Conservation (phyloP, 768 basidiomycete genomes). For the Lentinula detonsa region DNA sequence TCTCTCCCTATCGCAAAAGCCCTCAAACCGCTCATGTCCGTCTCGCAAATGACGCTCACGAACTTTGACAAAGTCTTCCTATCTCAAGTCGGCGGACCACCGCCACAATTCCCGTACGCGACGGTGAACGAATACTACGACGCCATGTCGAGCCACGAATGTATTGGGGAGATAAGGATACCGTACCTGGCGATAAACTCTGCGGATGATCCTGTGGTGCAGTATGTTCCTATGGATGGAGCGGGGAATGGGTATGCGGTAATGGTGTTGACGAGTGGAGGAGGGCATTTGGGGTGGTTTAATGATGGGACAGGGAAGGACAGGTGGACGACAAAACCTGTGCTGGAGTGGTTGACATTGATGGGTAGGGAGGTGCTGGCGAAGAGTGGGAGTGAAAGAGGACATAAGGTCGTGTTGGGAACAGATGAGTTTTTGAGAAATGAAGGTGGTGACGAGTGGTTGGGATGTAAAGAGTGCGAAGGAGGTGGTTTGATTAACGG, state of each 20-base stretch:
- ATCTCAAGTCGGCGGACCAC: slow-evolving; percentile 31
- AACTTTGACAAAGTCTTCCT: slow-evolving; percentile 37
- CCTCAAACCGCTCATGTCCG: slow-evolving; percentile 7
- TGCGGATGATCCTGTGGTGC: slow-evolving; percentile 72
- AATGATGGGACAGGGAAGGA: slow-evolving; percentile 34
- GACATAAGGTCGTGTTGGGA: background rate
- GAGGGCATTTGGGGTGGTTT: slow-evolving; percentile 86
- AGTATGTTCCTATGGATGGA: slow-evolving; percentile 51
- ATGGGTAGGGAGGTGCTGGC: slow-evolving; percentile 5
- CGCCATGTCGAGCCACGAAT: slow-evolving; percentile 54
- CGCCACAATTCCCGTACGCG: slow-evolving; percentile 38
- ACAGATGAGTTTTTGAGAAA: slow-evolving; percentile 1
- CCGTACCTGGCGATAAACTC: slow-evolving; percentile 76
- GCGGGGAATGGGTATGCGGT: slow-evolving; percentile 48
- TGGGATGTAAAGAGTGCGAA: slow-evolving; percentile 3
- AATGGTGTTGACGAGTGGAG: slow-evolving; percentile 55
- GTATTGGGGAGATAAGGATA: slow-evolving; percentile 53
- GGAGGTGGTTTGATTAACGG: slow-evolving; percentile 5
- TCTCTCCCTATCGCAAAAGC: slow-evolving; percentile 21
- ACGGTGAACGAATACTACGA: slow-evolving; percentile 41
- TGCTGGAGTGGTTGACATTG: slow-evolving; percentile 28
- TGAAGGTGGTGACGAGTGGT: background rate
- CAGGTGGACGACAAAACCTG: slow-evolving; percentile 42
- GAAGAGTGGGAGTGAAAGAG: slow-evolving; percentile 2
- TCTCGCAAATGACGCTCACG: slow-evolving; percentile 25